Conservation (phyloP, 352 stramenopile genomes). For the Globisporangium okanoganense region DNA sequence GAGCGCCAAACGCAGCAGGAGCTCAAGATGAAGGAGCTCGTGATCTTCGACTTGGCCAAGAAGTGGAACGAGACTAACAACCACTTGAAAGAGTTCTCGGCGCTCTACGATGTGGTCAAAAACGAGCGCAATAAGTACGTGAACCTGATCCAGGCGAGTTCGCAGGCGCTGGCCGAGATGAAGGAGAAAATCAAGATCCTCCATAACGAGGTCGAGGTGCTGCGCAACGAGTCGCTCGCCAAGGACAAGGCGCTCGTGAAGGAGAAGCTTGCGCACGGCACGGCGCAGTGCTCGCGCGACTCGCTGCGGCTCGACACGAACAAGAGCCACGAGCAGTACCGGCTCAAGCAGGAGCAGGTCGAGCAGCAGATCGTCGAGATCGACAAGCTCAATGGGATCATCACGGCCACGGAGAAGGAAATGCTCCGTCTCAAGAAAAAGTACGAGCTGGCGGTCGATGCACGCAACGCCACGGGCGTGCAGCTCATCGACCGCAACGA, state of each 20-base stretch:
- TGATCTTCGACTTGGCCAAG: slow-evolving; percentile 93
- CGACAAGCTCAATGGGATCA: slow-evolving; percentile 93
- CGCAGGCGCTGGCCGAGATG: slow-evolving; percentile 93
- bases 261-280: slow-evolving; percentile 83
- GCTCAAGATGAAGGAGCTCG: slow-evolving; percentile 92
- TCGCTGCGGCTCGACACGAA: slow-evolving; percentile 89
- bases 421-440: slow-evolving; percentile 92
- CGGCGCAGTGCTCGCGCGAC: slow-evolving; percentile 87
- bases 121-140: slow-evolving; percentile 96
- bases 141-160: slow-evolving; percentile 90
- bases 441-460: slow-evolving; percentile 88
- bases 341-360: slow-evolving; percentile 87
- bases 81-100: slow-evolving; percentile 91
- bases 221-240: slow-evolving; percentile 89
- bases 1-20: slow-evolving; percentile 87
- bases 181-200: slow-evolving; percentile 96
- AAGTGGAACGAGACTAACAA: slow-evolving; percentile 93
- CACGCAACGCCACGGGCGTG: slow-evolving; percentile 85
- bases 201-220: slow-evolving; percentile 93
- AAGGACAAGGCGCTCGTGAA: slow-evolving; percentile 93
- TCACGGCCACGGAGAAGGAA: slow-evolving; percentile 88
- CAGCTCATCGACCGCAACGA: slow-evolving; percentile 95
- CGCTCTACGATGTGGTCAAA: slow-evolving; percentile 94
- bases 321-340: slow-evolving; percentile 87
- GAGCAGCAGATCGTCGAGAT: slow-evolving; percentile 96